These are phyloP conservation scores for Panicum miliaceum DNA, from an alignment of 176 grass and related monocot species.

Conservation along the genomic window DNA sequence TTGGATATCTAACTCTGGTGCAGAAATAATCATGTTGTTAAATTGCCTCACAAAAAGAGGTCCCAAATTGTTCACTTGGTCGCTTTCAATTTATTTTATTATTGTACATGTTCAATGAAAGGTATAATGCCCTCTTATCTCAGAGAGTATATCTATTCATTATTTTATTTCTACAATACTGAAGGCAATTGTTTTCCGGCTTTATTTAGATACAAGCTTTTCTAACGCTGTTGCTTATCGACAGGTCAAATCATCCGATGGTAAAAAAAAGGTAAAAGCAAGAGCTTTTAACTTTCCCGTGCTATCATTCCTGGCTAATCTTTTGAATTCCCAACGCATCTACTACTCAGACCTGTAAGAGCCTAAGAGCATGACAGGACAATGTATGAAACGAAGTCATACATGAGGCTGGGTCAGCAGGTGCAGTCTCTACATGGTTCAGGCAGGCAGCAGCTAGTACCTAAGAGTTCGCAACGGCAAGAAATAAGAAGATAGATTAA, in stretches of 20 bases:
- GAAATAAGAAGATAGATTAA: not conserved
- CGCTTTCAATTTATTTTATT: conserved; percentile 2
- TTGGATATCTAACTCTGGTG: not conserved
- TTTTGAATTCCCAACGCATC: conserved; percentile 17
- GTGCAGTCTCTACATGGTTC: not conserved
- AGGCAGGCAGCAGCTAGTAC: not conserved
- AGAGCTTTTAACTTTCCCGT: conserved; percentile 37
- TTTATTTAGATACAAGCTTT: not conserved
- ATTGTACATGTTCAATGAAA: conserved; percentile 20
- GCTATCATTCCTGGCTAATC: conserved; percentile 15
- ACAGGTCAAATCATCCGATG: not conserved
- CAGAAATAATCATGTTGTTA: not conserved
- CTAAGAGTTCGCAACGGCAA: conserved; percentile 23
- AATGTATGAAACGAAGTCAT: not conserved
- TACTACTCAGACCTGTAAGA: not conserved
- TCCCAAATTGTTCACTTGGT: not conserved
- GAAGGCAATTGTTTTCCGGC: not conserved
- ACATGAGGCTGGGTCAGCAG: conserved; percentile 7
- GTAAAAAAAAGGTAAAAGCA: not conserved
- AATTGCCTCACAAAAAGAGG: not conserved
- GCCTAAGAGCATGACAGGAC: conserved; percentile 25
- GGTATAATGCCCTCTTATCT: not conserved
- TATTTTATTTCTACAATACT: not conserved
- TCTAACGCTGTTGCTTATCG: not conserved
- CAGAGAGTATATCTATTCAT: not conserved